These are phyloP conservation scores for Xylaria polymorpha DNA, from an alignment of 2,329 filamentous ascomycete species.

Conservation along the genomic window DNA sequence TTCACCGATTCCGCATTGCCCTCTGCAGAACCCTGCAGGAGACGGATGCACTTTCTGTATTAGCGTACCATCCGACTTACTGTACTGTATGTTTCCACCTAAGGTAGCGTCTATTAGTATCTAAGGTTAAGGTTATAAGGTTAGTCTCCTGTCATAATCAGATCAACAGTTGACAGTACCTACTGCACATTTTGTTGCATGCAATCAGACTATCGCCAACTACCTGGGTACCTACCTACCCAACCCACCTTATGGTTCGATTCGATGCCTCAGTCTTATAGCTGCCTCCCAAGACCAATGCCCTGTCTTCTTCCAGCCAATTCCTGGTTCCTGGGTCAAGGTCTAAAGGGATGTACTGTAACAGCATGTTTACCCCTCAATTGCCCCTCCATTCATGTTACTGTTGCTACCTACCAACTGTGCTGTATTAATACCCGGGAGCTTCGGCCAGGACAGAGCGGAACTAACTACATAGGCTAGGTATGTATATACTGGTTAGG, in stretches of 20 bases:
- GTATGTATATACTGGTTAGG: no score
- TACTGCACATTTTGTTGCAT: not conserved
- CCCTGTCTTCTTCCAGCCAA: not conserved
- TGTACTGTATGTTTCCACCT: conserved; percentile 14
- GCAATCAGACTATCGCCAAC: not conserved
- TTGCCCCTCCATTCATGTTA: conserved; percentile 30
- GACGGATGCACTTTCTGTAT: not conserved
- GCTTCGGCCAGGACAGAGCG: not conserved
- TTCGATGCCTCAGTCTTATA: not conserved
- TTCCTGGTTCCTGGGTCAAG: conserved; percentile 32
- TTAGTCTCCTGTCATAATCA: not conserved
- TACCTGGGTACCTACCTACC: not conserved
- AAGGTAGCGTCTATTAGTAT: no score
- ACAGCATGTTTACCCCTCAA: conserved; percentile 28
- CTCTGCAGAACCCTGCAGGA: conserved; percentile 20
- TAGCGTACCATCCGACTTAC: conserved; percentile 32
- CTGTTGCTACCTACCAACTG: not conserved
- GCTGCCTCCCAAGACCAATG: not conserved
- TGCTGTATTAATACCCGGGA: not conserved
- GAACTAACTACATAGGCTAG: no score
- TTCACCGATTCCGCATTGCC: conserved; percentile 33
- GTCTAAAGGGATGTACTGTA: conserved; percentile 2
- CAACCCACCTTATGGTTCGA: not conserved
- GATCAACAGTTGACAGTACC: conserved; percentile 1
- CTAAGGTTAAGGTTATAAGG: no score